These are phyloP conservation scores for Aspergillus avenaceus DNA, from an alignment of 495 filamentous ascomycete species.

Conservation along the genomic window DNA sequence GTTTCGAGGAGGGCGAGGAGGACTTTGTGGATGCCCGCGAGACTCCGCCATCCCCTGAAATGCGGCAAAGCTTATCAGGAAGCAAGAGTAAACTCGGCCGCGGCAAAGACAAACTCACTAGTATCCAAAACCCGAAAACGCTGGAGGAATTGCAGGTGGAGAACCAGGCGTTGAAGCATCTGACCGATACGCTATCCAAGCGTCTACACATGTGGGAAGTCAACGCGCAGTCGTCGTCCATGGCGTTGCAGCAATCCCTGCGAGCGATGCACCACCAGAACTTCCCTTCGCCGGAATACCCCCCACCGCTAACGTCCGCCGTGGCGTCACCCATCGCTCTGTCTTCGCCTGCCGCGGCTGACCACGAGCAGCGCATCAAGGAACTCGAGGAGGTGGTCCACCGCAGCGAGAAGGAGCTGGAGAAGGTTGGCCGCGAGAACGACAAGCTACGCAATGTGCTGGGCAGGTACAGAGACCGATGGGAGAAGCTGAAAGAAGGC, in stretches of 20 bases:
- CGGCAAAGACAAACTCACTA: constrained; percentile 25
- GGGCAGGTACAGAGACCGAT: constrained; percentile 67
- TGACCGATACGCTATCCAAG: constrained; percentile 73
- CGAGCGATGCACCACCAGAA: constrained; percentile 58
- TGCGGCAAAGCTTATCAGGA: constrained; percentile 30
- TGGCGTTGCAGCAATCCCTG: constrained; percentile 77
- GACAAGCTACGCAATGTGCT: constrained; percentile 64
- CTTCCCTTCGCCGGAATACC: constrained; percentile 31
- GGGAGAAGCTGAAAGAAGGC: constrained; percentile 80
- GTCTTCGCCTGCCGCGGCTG: constrained; percentile 20
- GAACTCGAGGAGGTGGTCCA: constrained; percentile 43
- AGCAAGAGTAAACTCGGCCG: constrained; percentile 20
- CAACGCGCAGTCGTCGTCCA: constrained; percentile 72
- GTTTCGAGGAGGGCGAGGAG: constrained; percentile 60
- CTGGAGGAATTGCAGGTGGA: constrained; percentile 81
- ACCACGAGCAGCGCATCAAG: constrained; percentile 40
- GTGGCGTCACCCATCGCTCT: constrained; percentile 21
- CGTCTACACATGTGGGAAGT: constrained; percentile 83
- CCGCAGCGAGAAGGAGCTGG: constrained; percentile 51
- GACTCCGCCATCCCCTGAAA: constrained; percentile 50
- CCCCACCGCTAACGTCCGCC: constrained; percentile 20
- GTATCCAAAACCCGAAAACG: constrained; percentile 46
- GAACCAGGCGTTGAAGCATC: constrained; percentile 68
- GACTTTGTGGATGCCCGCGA: constrained; percentile 89
- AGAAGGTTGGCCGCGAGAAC: constrained; percentile 58